Evolutionary conservation across 306 rosid genomes (phyloP).

Genomic region (Inga leiocalycina): DNA sequence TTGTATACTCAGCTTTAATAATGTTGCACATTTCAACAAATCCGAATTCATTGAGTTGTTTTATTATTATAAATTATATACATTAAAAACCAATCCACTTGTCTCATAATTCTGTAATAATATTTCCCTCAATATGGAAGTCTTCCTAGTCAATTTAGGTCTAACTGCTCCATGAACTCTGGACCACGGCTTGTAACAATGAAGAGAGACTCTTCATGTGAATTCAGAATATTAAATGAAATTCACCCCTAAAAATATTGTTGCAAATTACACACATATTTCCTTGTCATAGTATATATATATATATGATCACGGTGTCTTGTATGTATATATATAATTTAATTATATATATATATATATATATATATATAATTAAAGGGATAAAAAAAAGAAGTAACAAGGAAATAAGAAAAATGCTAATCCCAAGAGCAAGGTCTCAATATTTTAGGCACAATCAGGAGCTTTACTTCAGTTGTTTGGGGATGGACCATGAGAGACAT

Average conservation of each 20-base stretch:
- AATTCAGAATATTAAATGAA: not conserved
- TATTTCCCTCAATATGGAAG: not conserved
- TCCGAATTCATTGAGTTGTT: not conserved
- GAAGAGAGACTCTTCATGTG: not conserved
- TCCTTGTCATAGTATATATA: not conserved
- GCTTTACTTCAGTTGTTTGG: conserved; percentile 34
- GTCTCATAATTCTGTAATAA: not conserved
- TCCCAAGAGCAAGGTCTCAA: not conserved
- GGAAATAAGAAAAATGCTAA: conserved; percentile 30
- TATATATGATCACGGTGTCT: not conserved
- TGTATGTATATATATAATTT: not conserved
- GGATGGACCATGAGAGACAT: not conserved
- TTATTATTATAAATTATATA: not conserved
- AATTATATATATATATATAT: no score
- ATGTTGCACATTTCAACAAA: not conserved
- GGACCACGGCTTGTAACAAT: not conserved
- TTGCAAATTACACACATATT: not conserved
- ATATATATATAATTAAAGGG: not conserved
- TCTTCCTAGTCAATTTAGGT: not conserved
- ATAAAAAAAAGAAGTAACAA: not conserved
- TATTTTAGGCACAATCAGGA: conserved; percentile 37
- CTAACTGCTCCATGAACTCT: not conserved
- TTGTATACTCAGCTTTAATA: not conserved
- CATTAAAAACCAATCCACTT: not conserved
- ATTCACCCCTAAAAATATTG: not conserved